Base-by-base conservation (phyloP, 208 protist species). In the Crithidia bombi region DNA sequence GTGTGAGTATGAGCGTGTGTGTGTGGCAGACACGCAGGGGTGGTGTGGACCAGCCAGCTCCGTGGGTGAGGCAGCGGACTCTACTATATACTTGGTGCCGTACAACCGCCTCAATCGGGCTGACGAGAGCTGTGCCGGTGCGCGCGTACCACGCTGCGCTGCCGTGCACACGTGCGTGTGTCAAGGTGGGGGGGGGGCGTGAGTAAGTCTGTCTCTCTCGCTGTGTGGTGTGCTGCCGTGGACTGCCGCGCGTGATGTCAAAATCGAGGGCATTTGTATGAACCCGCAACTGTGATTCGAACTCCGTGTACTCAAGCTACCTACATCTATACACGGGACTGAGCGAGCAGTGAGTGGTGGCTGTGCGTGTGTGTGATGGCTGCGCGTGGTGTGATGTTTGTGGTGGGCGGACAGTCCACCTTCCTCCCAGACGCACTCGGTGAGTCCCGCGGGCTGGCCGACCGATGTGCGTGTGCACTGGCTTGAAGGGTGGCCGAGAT, bases 251-350 rank as follows among this genome's bases (percentile, higher is more conserved):
- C 5, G 21, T 57, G 51, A 57, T 57, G 51, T 38, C 30, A 57
- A 57, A 76, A 75, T 72, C 78, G 78, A 83, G 78, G n/a, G 78
- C 78, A 83, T 83, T 83, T 83, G 78, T 83, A 79, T 83, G 78
- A 83, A 76, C 61, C 74, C 72, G 78, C 69, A 75, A 51, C 68
- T 23, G 38, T 84, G 78, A 84, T 84, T 84, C 57, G 67, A 80
- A 52, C 68, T 80, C 78, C 78, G 78, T 84, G 78, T 74, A 72
- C 65, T 74, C 46, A 58, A 79, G 78, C 78, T 84, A 84, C 78
- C 78, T 81, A 79, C 58, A 59, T 71, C 57, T 70, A 78, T 17
- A 69, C 73, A 79, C 73, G 78, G 73, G 78, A 73, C 78, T 84
- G 78, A 83, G 26, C 19, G 12, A 55, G 32, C 28, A 15, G 47